A percentile compares a stretch with the other conserved stretches of the same genome.
Conservation (phyloP, 176 grass and related monocot species). For the Guadua angustifolia region DNA sequence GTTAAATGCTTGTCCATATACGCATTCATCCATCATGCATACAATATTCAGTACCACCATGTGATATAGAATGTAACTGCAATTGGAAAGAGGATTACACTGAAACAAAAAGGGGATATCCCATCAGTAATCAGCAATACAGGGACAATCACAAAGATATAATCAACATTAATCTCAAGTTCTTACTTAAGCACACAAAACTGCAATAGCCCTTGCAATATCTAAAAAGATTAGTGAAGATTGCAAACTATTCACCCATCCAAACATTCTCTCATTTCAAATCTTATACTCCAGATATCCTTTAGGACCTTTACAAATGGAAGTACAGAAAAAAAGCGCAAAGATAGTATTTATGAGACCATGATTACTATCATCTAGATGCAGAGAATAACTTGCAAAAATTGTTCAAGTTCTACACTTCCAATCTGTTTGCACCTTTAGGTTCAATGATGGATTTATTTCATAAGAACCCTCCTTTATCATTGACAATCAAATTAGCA, state of each 20-base stretch:
- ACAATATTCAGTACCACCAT: conserved; percentile 65
- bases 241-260: conserved; percentile 27
- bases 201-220: background rate
- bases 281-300: background rate
- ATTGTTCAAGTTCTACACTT: background rate
- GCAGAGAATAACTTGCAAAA: background rate
- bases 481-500: background rate
- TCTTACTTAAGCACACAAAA: background rate
- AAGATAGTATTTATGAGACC: background rate
- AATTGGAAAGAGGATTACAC: conserved; percentile 80
- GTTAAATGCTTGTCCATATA: background rate
- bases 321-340: background rate
- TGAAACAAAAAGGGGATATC: conserved; percentile 46
- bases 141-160: conserved; percentile 2
- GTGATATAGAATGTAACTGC: conserved; percentile 83
- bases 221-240: background rate
- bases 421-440: background rate
- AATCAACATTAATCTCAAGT: background rate
- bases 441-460: background rate
- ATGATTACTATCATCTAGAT: background rate
- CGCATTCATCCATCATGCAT: background rate
- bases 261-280: background rate
- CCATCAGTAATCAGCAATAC: conserved; percentile 28
- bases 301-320: background rate
- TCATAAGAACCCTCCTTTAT: background rate